Conservation (phyloP, 176 grass and related monocot species). For the Musa troglodytarum region DNA sequence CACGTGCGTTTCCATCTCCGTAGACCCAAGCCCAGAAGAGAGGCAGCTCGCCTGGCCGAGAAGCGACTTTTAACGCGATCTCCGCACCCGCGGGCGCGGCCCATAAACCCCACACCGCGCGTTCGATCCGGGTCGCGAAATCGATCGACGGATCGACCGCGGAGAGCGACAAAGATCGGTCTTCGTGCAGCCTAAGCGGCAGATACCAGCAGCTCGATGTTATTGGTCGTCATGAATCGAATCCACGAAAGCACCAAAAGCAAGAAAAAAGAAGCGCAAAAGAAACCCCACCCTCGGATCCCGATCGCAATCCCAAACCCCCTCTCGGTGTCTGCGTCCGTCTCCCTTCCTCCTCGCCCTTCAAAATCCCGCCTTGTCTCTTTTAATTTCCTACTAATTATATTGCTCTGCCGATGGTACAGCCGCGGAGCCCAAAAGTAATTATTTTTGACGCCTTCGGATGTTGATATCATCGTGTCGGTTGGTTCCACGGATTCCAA, state of each 20-base stretch:
- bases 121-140: too few relatives aligned
- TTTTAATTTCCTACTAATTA: neutral
- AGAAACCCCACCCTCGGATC: neutral
- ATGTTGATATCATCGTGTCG: neutral
- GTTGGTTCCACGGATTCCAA: neutral
- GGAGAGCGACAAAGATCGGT: too few relatives aligned
- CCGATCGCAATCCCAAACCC: neutral
- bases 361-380: neutral
- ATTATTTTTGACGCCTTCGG: neutral
- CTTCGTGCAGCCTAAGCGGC: too few relatives aligned
- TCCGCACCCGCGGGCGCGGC: too few relatives aligned
- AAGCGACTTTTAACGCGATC: too few relatives aligned
- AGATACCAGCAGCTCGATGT: neutral
- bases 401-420: neutral
- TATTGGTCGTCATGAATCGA: constrained; percentile 6
- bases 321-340: neutral
- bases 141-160: too few relatives aligned
- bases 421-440: neutral
- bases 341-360: neutral
- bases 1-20: too few relatives aligned
- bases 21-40: too few relatives aligned
- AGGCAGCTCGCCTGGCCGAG: too few relatives aligned
- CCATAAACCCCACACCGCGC: too few relatives aligned
- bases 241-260: neutral
- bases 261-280: constrained; percentile 5